Evolutionary conservation across 805 yeast species (phyloP), one percentile per base, ranked within the genome.

Genomic region (Saccharomyces paradoxus): DNA sequence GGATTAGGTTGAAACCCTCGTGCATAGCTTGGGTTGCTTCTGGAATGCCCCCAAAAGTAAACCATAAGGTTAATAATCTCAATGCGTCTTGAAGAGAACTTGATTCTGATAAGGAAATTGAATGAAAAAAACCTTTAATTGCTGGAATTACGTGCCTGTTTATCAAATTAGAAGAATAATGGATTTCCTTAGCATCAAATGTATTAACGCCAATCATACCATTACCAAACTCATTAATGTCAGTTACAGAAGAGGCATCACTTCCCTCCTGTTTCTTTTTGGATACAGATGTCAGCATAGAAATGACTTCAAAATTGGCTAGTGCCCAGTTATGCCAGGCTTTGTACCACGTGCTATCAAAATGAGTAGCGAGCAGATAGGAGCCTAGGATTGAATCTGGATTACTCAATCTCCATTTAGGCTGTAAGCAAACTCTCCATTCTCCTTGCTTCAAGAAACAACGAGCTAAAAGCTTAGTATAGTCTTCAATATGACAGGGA

Each of bases 271-370:
- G 64, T 37, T 57, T 67, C 56, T 41, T 63, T 41, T 53, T 57
- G 2, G 57, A 41, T 13, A 62, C 57, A 9, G 75, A 65, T 0
- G 76, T 71, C 28, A 77, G 73, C 28, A 86, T 76, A 0, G 96
- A 86, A 22, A 92, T 86, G 0, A 92, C 98, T 67, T 94, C 97
- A 67, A 91, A 94, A 70, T 95, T 94, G 0, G 98, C 97, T 65
- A 95, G 76, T 0, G 99, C 99, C 99, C 99, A 94, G 66, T 90
- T 92, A 68, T 94, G 99, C 99, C 99, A 95, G 17, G 98, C 99
- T 66, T 95, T 94, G 65, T 94, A 94, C 97, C 99, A 94, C 26
- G 81, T 80, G 37, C 81, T 77, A 67, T 94, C 97, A 70, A 94
- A 92, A 67, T 91, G 97, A 0, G 99, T 92, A 0, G 99, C 98